Evolutionary conservation across 768 basidiomycete species (phyloP).

Genomic region (Cyclocybe aegerita): DNA sequence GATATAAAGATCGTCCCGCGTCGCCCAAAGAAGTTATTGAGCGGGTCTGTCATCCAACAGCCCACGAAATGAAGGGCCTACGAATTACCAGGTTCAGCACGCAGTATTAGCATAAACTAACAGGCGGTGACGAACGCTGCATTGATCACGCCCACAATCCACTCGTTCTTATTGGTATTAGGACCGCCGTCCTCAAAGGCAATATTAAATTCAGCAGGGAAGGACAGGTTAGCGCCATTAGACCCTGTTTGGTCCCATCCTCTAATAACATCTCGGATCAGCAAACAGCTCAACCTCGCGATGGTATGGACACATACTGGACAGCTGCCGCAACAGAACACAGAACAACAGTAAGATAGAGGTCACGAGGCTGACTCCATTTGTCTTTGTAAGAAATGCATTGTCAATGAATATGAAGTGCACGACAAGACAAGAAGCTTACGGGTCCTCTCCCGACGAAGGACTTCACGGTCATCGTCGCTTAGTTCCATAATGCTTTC

Average conservation of each 20-base stretch:
- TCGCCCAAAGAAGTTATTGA: conserved; percentile 60
- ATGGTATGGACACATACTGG: conserved; percentile 40
- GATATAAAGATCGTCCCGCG: conserved; percentile 56
- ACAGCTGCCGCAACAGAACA: conserved; percentile 73
- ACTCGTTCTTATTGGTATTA: conserved; percentile 45
- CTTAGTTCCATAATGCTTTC: conserved; percentile 33
- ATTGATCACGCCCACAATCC: conserved; percentile 73
- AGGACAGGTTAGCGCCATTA: conserved; percentile 58
- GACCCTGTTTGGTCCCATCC: conserved; percentile 55
- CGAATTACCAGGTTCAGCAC: background rate
- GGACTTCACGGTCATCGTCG: conserved; percentile 28
- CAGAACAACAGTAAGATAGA: conserved; percentile 39
- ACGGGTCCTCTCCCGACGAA: conserved; percentile 40
- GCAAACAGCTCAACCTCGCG: background rate
- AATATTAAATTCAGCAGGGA: conserved; percentile 49
- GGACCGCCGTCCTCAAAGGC: conserved; percentile 20
- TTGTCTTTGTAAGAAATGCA: conserved; percentile 26
- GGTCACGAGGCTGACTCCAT: conserved; percentile 40
- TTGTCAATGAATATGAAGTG: background rate
- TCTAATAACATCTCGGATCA: conserved; percentile 8
- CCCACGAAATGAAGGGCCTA: conserved; percentile 39
- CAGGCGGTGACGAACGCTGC: conserved; percentile 36
- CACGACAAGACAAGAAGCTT: conserved; percentile 6
- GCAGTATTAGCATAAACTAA: background rate
- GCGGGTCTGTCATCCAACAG: conserved; percentile 43